Conservation (phyloP, 2,329 filamentous ascomycete genomes). For the Aspergillus brunneoviolaceus region DNA sequence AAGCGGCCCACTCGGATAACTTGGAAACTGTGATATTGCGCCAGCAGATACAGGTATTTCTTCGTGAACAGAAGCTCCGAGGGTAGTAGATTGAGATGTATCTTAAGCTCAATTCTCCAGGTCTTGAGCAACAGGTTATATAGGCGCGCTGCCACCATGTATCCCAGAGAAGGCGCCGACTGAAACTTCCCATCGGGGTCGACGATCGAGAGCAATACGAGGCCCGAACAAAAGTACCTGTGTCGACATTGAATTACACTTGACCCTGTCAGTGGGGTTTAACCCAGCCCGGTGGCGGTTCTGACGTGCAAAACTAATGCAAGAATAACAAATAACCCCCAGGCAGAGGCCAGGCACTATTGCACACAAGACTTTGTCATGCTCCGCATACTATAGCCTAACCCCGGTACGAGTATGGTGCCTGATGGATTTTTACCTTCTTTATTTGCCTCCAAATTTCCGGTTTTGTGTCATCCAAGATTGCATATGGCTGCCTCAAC, state of each 20-base stretch:
- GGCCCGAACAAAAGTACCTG: conserved; percentile 20
- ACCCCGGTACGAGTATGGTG: conserved; percentile 12
- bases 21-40: not conserved
- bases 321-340: conserved; percentile 28
- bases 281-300: conserved; percentile 18
- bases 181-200: conserved; percentile 6
- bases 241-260: conserved; percentile 6
- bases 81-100: conserved; percentile 1
- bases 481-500: conserved; percentile 3
- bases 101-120: not conserved
- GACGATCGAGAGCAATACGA: conserved; percentile 2
- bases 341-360: conserved; percentile 10
- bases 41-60: not conserved
- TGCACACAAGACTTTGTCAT: conserved; percentile 14
- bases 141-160: conserved; percentile 15
- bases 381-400: not conserved
- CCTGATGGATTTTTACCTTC: not conserved
- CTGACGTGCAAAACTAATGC: conserved; percentile 23
- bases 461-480: not conserved
- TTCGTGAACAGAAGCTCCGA: not conserved
- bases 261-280: conserved; percentile 12
- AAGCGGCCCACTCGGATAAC: not conserved
- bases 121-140: conserved; percentile 3
- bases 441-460: not conserved
- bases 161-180: conserved; percentile 9